Base-by-base conservation (phyloP, 164 flowering plant genomes). In the Aristolochia californica region DNA sequence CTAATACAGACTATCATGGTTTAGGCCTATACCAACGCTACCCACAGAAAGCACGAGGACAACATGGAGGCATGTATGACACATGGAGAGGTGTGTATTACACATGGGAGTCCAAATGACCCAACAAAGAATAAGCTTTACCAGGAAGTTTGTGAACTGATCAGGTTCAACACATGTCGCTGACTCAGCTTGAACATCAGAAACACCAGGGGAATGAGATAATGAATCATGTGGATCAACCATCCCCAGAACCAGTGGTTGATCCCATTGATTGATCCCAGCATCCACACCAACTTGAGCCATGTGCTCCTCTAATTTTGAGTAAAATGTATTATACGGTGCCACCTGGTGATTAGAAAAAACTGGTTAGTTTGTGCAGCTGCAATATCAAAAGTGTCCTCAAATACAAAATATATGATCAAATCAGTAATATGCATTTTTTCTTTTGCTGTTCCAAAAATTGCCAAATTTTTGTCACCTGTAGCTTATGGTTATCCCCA, bases 211-310 rank as follows among this genome's bases (percentile, higher is more conserved):
- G n/a, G 99, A 91, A 78, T 94, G 97, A 62, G 95, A 85, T 49
- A 88, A 65, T 65, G 99, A 94, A 78, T 94, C 97, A 64, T 94
- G 97, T 34, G 97, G 99, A 72, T 94, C 97, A 65, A 94, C 80
- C 68, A 83, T 69, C 60, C 97, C 97, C 66, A 94, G 66, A 2
- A 83, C 77, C 62, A 94, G 49, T 9, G 95, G 89, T 68, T 90
- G 90, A 70, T 81, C 80, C 99, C 97, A 94, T 71, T 66, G 79
- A 68, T 88, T 94, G 56, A 81, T 62, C 45, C 72, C 72, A 21
- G 89, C 73, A 58, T 77, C 82, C 61, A 94, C 66, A 23, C 99
- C 97, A 66, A 78, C 93, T 83, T 84, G 85, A 59, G 45, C 63
- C 94, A 94, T 73, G 72, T 94, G 97, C 59, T 80, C 85, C 77